A percentile compares a stretch with the other conserved stretches of the same genome.
Conservation (phyloP, 495 filamentous ascomycete genomes). For the Talaromyces wortmannii region DNA sequence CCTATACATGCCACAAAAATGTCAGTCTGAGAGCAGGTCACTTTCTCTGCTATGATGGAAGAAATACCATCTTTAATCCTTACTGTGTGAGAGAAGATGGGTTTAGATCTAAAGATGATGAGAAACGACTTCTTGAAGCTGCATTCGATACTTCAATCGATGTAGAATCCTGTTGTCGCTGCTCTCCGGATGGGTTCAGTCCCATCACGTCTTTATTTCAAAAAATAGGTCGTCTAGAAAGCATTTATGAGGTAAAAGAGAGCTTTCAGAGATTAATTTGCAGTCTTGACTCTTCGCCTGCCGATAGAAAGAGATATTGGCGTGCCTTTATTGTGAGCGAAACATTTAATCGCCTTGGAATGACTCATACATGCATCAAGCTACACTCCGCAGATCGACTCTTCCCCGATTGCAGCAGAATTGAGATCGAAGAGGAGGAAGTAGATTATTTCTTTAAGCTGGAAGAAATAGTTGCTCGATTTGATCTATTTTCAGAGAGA, state of each 20-base stretch:
- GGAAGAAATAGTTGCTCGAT: not conserved
- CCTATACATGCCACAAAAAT: not conserved
- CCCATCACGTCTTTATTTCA: not conserved
- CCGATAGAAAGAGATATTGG: not conserved
- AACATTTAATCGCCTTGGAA: not conserved
- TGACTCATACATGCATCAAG: not conserved
- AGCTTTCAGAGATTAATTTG: no score
- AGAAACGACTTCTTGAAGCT: not conserved
- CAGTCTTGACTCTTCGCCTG: not conserved
- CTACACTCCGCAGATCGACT: not conserved
- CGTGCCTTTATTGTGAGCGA: not conserved
- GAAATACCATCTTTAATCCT: no score
- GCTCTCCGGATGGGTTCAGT: not conserved
- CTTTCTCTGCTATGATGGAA: not conserved
- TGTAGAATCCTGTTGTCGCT: not conserved
- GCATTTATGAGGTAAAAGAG: no score
- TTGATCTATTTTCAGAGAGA: not conserved
- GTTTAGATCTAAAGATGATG: not conserved
- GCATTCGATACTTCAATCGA: not conserved
- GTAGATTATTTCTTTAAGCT: not conserved
- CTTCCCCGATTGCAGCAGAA: not conserved
- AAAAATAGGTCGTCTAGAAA: not conserved
- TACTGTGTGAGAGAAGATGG: not conserved
- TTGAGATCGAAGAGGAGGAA: not conserved
- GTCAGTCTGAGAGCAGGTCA: not conserved